These are phyloP conservation scores for Talinum fruticosum DNA, from an alignment of 148 eudicot species.

Conservation along the genomic window DNA sequence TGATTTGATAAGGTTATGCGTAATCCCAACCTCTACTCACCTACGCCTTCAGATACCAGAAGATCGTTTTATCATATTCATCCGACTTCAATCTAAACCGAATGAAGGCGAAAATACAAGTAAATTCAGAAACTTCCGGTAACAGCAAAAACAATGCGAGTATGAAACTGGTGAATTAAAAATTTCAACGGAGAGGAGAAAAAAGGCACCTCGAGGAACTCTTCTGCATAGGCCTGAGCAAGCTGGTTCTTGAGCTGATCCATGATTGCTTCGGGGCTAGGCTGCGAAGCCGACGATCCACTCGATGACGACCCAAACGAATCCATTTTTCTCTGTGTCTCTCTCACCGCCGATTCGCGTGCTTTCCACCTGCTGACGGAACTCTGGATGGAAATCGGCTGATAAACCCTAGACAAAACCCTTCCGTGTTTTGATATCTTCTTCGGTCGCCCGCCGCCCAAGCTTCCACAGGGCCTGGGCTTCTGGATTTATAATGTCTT, in stretches of 20 bases:
- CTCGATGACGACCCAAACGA: conserved; percentile 35
- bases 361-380: background rate
- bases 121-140: too few species aligned
- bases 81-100: background rate
- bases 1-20: background rate
- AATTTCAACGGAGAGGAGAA: background rate
- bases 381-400: background rate
- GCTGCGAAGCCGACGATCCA: conserved; percentile 35
- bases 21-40: background rate
- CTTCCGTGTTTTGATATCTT: background rate
- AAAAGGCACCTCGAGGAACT: conserved; percentile 56
- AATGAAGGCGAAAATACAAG: background rate
- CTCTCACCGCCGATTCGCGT: background rate
- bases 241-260: conserved; percentile 62
- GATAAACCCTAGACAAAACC: conserved; percentile 24
- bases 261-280: conserved; percentile 48
- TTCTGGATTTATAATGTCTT: background rate
- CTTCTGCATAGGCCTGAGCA: conserved; percentile 80
- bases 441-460: background rate
- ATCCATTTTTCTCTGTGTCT: conserved; percentile 20
- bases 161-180: background rate
- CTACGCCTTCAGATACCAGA: background rate
- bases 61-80: background rate
- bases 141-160: background rate
- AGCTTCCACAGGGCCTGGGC: background rate